A percentile compares a stretch with the other conserved stretches of the same genome.
Evolutionary conservation across 2,329 filamentous ascomycete species (phyloP).

Genomic region (Dactylellina parvicollis): DNA sequence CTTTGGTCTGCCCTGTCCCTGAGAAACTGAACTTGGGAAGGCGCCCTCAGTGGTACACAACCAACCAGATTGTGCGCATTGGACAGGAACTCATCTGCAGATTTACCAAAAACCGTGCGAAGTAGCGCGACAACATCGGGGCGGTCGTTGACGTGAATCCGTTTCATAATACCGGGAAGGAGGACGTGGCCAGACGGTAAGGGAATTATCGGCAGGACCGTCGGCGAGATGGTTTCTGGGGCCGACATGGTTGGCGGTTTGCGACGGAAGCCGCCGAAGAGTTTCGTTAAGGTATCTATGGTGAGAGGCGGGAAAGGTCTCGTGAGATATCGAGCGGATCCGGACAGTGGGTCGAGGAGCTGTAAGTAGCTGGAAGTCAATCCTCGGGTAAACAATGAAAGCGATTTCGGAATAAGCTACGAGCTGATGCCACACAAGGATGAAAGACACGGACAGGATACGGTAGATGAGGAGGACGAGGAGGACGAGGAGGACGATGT

Average conservation of each 20-base stretch:
- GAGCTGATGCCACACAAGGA: too few relatives aligned
- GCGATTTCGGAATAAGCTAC: too few relatives aligned
- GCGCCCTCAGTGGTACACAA: slow-evolving; percentile 40
- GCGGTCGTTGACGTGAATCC: slow-evolving; percentile 49
- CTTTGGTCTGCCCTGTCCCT: slow-evolving; percentile 28
- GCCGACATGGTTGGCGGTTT: slow-evolving; percentile 32
- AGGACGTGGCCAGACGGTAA: slow-evolving; percentile 42
- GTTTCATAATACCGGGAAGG: slow-evolving; percentile 39
- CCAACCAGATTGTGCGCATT: slow-evolving; percentile 43
- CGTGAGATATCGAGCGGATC: neutral
- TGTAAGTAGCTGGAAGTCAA: too few relatives aligned
- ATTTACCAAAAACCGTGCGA: slow-evolving; percentile 32
- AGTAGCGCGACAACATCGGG: slow-evolving; percentile 43
- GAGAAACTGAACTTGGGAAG: slow-evolving; percentile 37
- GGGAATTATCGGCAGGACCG: slow-evolving; percentile 44
- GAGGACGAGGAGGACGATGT: neutral
- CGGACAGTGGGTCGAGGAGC: neutral
- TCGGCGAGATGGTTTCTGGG: slow-evolving; percentile 26
- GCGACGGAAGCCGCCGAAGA: slow-evolving; percentile 48
- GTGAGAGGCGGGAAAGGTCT: slow-evolving; percentile 3
- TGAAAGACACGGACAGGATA: too few relatives aligned
- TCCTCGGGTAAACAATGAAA: too few relatives aligned
- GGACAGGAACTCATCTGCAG: slow-evolving; percentile 41
- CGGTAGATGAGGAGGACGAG: too few relatives aligned
- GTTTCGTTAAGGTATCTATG: slow-evolving; percentile 49